Conservation (phyloP, 2,329 filamentous ascomycete species). For the Xylaria sp. region DNA sequence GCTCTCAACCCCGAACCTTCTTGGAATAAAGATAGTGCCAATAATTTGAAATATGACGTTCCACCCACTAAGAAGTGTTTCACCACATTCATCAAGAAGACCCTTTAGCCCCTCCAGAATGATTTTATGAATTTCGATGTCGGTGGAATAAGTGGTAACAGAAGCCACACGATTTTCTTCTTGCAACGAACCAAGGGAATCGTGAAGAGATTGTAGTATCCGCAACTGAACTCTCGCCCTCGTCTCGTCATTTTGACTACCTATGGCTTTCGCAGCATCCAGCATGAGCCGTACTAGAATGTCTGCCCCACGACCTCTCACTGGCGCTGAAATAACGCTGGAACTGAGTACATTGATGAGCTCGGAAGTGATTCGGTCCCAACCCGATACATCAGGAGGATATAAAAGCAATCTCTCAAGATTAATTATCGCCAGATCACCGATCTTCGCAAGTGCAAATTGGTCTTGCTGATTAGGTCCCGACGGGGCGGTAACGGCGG, state of each 20-base stretch:
- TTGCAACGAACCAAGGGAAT: slow-evolving; percentile 65
- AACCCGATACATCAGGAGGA: slow-evolving; percentile 72
- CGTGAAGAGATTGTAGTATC: slow-evolving; percentile 69
- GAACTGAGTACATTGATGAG: slow-evolving; percentile 59
- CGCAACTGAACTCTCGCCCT: slow-evolving; percentile 72
- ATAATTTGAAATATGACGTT: slow-evolving; percentile 84
- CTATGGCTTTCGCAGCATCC: slow-evolving; percentile 62
- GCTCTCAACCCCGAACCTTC: slow-evolving; percentile 40
- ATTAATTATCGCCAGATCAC: slow-evolving; percentile 75
- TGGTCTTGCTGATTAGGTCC: slow-evolving; percentile 66
- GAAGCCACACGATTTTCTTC: slow-evolving; percentile 57
- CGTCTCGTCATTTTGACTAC: slow-evolving; percentile 55
- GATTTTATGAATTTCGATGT: slow-evolving; percentile 80
- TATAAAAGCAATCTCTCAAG: slow-evolving; percentile 74
- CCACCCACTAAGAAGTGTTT: slow-evolving; percentile 84
- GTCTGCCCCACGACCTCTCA: slow-evolving; percentile 66
- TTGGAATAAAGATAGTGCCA: slow-evolving; percentile 73
- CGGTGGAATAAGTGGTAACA: slow-evolving; percentile 65
- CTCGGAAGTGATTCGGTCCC: slow-evolving; percentile 68
- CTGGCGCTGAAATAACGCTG: slow-evolving; percentile 53
- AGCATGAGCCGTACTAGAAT: slow-evolving; percentile 65
- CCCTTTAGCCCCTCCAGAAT: slow-evolving; percentile 80
- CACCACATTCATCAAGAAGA: slow-evolving; percentile 86
- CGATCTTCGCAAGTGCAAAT: slow-evolving; percentile 74
- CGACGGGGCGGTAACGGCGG: slow-evolving; percentile 51